These are phyloP conservation scores for Neurospora sp. DNA, from an alignment of 2,329 filamentous ascomycete species.

Conservation along the genomic window DNA sequence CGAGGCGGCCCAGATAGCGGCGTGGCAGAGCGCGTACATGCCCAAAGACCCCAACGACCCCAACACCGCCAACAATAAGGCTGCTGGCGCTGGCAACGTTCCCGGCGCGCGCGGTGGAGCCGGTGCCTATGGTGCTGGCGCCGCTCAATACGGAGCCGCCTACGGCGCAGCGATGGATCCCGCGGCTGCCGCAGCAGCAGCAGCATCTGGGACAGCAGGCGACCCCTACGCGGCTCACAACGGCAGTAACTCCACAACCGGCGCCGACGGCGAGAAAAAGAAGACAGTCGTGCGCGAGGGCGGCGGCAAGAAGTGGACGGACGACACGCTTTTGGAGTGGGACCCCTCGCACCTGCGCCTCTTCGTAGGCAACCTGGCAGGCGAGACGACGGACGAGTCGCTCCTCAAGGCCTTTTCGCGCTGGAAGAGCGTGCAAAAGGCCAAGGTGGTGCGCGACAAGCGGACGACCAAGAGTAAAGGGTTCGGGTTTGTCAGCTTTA, in stretches of 20 bases:
- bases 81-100: slow-evolving; percentile 18
- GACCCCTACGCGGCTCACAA: slow-evolving; percentile 23
- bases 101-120: slow-evolving; percentile 14
- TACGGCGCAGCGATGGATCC: slow-evolving; percentile 13
- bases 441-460: slow-evolving; percentile 90
- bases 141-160: not conserved
- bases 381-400: slow-evolving; percentile 94
- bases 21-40: slow-evolving; percentile 88
- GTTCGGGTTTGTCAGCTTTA: slow-evolving; percentile 94
- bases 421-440: slow-evolving; percentile 83
- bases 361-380: slow-evolving; percentile 93
- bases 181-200: slow-evolving; percentile 19
- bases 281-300: slow-evolving; percentile 85
- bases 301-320: slow-evolving; percentile 88
- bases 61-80: slow-evolving; percentile 14
- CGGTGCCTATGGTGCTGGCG: slow-evolving; percentile 14
- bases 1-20: slow-evolving; percentile 82
- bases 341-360: slow-evolving; percentile 88
- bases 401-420: slow-evolving; percentile 86
- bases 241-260: slow-evolving; percentile 35
- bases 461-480: slow-evolving; percentile 93
- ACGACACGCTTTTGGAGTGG: slow-evolving; percentile 85
- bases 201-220: slow-evolving; percentile 12
- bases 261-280: slow-evolving; percentile 50
- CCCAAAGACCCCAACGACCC: slow-evolving; percentile 43